Evolutionary conservation across 2,329 filamentous ascomycete species (phyloP).

Genomic region (Aspergillus amoenus): DNA sequence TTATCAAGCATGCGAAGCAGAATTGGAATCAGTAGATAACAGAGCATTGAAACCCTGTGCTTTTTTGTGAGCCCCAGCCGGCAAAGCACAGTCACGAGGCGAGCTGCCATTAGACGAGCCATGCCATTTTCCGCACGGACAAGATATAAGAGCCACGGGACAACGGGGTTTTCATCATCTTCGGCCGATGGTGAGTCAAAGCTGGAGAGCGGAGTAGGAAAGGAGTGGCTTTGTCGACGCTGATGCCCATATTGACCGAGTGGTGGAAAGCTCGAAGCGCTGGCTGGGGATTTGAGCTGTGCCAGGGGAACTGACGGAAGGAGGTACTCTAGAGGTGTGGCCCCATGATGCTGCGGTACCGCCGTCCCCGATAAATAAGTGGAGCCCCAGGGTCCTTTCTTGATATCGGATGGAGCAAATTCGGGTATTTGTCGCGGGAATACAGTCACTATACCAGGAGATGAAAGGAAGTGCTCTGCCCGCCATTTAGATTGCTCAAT

Average conservation of each 20-base stretch:
- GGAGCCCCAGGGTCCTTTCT: constrained; percentile 52
- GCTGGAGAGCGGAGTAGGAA: constrained; percentile 33
- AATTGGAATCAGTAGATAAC: constrained; percentile 67
- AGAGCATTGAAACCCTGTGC: constrained; percentile 63
- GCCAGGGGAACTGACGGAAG: constrained; percentile 53
- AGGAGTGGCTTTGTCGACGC: constrained; percentile 37
- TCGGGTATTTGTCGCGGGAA: constrained; percentile 60
- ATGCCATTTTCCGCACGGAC: constrained; percentile 58
- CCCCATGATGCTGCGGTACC: constrained; percentile 45
- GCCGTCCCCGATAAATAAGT: constrained; percentile 55
- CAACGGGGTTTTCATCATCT: constrained; percentile 67
- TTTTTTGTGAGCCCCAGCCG: constrained; percentile 66
- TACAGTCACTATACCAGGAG: constrained; percentile 67
- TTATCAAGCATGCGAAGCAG: constrained; percentile 66
- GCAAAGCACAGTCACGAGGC: constrained; percentile 68
- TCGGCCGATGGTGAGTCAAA: constrained; percentile 48
- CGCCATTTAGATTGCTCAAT: constrained; percentile 77
- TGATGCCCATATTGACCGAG: constrained; percentile 45
- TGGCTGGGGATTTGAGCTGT: constrained; percentile 30
- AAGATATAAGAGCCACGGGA: constrained; percentile 71
- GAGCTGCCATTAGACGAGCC: constrained; percentile 67
- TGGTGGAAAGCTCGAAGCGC: constrained; percentile 53
- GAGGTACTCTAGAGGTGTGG: constrained; percentile 64
- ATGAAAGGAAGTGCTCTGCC: constrained; percentile 68
- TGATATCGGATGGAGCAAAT: constrained; percentile 51